Evolutionary conservation across 75 land plant species (phyloP).

Genomic region (Pinus albicaulis): DNA sequence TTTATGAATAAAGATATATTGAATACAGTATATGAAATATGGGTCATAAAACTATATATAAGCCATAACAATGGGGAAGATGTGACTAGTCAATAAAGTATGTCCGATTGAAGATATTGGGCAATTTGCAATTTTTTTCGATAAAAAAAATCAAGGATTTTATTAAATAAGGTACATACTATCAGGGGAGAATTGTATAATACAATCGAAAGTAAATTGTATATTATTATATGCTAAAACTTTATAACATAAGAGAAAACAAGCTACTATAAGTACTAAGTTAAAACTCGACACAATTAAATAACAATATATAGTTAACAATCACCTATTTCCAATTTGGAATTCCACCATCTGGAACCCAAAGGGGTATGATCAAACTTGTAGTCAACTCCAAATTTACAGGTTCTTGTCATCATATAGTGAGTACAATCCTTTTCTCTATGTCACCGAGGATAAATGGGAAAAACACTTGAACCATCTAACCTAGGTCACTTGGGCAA

Average conservation of each 20-base stretch:
- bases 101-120: neutral
- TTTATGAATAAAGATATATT: too few species aligned
- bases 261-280: neutral
- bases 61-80: too few species aligned
- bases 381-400: conserved; percentile 90
- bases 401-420: conserved; percentile 91
- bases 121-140: neutral
- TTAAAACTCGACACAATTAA: neutral
- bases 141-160: too few species aligned
- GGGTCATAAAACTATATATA: too few species aligned
- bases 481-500: conserved; percentile 62
- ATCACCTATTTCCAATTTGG: conserved; percentile 99
- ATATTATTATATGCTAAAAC: neutral
- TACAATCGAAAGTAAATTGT: neutral
- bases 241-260: neutral
- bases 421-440: conserved; percentile 94
- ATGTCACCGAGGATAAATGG: conserved; percentile 87
- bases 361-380: conserved; percentile 89
- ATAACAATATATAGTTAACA: neutral
- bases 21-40: too few species aligned
- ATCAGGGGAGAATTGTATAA: too few species aligned
- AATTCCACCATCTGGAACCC: conserved; percentile 97
- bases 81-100: neutral
- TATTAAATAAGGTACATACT: too few species aligned
- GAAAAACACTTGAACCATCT: conserved; percentile 51